phyloP scores from a whole-genome alignment of 1,284 basidiomycete species.

The Exobasidium cylindrosporum region DNA sequence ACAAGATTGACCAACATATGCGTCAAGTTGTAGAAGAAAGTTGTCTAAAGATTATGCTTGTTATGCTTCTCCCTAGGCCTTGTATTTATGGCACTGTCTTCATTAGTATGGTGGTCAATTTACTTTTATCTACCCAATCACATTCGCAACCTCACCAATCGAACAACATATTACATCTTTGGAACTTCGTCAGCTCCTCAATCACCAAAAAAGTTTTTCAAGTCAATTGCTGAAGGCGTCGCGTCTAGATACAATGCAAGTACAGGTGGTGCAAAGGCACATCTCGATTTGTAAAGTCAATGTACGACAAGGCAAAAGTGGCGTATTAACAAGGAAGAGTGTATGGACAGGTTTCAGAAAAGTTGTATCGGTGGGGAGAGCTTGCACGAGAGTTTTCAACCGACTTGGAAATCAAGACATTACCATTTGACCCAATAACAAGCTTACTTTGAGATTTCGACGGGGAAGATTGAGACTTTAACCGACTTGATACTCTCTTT shows the following conservation, averaged over 20 bases:
- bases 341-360: no score
- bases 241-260: no score
- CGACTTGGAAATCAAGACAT: no score
- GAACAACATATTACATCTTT: conserved; percentile 5
- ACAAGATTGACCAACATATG: neutral
- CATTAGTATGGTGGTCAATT: neutral
- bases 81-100: neutral
- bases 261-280: no score
- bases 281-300: no score
- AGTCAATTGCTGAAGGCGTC: neutral
- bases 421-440: neutral
- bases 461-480: no score
- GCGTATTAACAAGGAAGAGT: no score
- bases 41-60: neutral
- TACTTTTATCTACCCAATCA: neutral
- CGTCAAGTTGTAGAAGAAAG: no score
- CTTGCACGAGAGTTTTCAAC: no score
- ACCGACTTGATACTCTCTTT: no score
- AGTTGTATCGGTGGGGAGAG: no score
- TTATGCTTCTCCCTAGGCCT: neutral
- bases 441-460: neutral
- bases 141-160: neutral
- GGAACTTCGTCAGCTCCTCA: conserved; percentile 3
- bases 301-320: no score
- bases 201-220: neutral